A percentile compares a stretch with the other conserved stretches of the same genome.
Conservation (phyloP, 306 rosid species). For the Arachis stenosperma region DNA sequence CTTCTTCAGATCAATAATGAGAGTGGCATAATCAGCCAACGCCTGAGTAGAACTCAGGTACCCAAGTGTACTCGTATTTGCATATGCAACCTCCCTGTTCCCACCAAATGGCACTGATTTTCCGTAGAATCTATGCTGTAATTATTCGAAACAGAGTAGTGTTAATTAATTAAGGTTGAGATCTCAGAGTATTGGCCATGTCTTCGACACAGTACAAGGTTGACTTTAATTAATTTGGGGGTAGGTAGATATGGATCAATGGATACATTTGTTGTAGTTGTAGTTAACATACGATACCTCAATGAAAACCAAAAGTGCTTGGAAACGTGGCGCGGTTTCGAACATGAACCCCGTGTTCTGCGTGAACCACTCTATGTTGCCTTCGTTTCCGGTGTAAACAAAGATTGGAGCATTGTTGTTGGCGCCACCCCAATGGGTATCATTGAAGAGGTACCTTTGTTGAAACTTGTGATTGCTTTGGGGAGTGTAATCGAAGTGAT, state of each 20-base stretch:
- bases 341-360: constrained; percentile 81
- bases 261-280: too few species aligned
- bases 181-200: too few species aligned
- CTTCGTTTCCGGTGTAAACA: constrained; percentile 95
- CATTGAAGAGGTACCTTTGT: constrained; percentile 78
- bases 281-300: constrained; percentile 53
- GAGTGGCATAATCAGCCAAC: constrained; percentile 83
- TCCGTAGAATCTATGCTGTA: constrained; percentile 93
- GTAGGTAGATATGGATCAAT: neutral
- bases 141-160: neutral
- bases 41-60: constrained; percentile 79
- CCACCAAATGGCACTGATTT: constrained; percentile 84
- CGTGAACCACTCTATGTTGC: constrained; percentile 80
- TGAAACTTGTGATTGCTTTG: constrained; percentile 70
- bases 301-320: constrained; percentile 81
- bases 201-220: neutral
- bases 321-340: constrained; percentile 69
- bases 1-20: constrained; percentile 66
- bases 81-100: constrained; percentile 47
- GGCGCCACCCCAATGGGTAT: constrained; percentile 84
- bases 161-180: neutral
- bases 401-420: constrained; percentile 74
- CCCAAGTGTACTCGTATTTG: constrained; percentile 67
- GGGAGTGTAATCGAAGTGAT: constrained; percentile 82
- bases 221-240: neutral